Percentiles rank a stretch among this genome's conserved stretches.
Conservation (phyloP, 371 early-diverging fungal genomes). For the Rhizopus sp. region DNA sequence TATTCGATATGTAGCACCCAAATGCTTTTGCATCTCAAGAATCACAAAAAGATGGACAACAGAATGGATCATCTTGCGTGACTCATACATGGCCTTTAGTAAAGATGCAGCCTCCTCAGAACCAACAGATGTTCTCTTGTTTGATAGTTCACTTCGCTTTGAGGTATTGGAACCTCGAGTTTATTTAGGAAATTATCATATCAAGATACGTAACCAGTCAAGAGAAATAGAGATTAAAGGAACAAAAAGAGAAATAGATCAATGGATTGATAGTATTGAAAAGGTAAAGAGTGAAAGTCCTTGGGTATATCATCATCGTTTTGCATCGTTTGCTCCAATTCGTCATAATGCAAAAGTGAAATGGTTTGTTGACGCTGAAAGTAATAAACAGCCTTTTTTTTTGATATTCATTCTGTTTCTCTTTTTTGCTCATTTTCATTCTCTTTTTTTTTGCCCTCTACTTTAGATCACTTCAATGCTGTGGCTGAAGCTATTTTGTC, state of each 20-base stretch:
- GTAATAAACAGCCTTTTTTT: constrained; percentile 19
- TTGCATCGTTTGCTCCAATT: constrained; percentile 81
- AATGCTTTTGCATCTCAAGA: constrained; percentile 41
- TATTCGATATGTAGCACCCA: constrained; percentile 41
- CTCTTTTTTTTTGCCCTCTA: background rate
- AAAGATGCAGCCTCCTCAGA: constrained; percentile 46
- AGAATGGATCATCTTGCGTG: constrained; percentile 78
- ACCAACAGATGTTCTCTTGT: constrained; percentile 74
- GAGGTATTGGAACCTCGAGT: constrained; percentile 24
- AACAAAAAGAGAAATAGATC: constrained; percentile 60
- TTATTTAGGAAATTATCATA: constrained; percentile 41
- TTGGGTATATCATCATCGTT: constrained; percentile 73
- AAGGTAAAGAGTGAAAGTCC: constrained; percentile 65
- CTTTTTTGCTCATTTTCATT: constrained; percentile 18
- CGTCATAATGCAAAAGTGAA: constrained; percentile 66
- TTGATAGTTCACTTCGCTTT: constrained; percentile 66
- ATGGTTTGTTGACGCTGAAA: constrained; percentile 84
- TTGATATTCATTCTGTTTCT: constrained; percentile 13
- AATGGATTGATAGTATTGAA: constrained; percentile 66
- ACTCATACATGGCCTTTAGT: constrained; percentile 72
- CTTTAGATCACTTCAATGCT: constrained; percentile 76
- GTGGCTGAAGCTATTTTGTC: constrained; percentile 78
- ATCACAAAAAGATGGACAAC: constrained; percentile 53
- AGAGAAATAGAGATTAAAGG: constrained; percentile 72
- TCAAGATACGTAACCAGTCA: constrained; percentile 53